These are phyloP conservation scores for Blastomyces emzantsi DNA, from an alignment of 2,329 filamentous ascomycete genomes.

Conservation along the genomic window DNA sequence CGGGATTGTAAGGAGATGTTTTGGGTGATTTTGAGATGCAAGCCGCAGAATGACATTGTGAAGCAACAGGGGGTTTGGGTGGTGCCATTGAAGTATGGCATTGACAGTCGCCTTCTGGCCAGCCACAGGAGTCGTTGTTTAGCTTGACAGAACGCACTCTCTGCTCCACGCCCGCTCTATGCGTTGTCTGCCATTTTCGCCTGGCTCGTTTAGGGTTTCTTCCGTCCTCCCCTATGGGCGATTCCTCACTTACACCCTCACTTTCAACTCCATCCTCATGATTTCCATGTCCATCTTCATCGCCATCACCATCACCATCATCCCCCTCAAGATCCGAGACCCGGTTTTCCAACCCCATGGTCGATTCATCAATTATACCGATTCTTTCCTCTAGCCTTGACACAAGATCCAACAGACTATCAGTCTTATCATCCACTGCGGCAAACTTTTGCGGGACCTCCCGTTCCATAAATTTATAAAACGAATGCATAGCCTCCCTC, in stretches of 20 bases:
- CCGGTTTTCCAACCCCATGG: slow-evolving; percentile 18
- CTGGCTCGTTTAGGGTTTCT: neutral
- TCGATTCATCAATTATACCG: slow-evolving; percentile 22
- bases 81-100: neutral
- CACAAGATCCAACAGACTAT: slow-evolving; percentile 22
- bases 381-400: slow-evolving; percentile 22
- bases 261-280: neutral
- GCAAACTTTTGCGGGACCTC: slow-evolving; percentile 22
- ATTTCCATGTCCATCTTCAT: neutral
- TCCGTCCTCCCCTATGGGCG: neutral
- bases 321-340: slow-evolving; percentile 20
- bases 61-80: neutral
- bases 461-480: slow-evolving; percentile 22
- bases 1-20: neutral
- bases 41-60: neutral
- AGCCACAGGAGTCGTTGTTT: no score
- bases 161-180: neutral
- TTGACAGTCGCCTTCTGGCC: neutral
- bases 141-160: neutral
- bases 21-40: slow-evolving; percentile 1
- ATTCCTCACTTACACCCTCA: neutral
- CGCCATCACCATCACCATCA: neutral
- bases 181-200: neutral
- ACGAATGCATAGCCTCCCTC: slow-evolving; percentile 23
- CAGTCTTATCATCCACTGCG: slow-evolving; percentile 23